A percentile compares a stretch with the other conserved stretches of the same genome.
Evolutionary conservation across 2,329 filamentous ascomycete species (phyloP).

Genomic region (Aspergillus glaucus): DNA sequence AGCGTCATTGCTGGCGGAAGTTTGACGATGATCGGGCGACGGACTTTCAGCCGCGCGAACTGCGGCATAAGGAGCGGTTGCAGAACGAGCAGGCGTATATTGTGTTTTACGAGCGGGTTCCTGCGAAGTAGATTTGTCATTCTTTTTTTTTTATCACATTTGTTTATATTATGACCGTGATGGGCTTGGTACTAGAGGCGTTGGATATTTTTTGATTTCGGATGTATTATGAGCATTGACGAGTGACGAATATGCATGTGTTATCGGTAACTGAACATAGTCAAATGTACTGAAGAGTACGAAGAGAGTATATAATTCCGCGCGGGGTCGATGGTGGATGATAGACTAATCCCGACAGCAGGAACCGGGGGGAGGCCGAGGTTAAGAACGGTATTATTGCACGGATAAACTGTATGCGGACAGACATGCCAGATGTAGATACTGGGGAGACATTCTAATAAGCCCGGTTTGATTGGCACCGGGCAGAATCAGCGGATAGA

Average conservation of each 20-base stretch:
- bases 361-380: neutral
- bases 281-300: no score
- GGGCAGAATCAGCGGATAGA: neutral
- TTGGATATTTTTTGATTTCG: neutral
- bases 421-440: neutral
- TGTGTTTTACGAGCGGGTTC: conserved; percentile 55
- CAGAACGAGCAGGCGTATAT: conserved; percentile 61
- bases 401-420: neutral
- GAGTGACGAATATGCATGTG: neutral
- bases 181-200: neutral
- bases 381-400: neutral
- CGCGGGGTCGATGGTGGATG: neutral
- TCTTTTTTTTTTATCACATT: conserved; percentile 16
- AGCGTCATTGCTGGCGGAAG: conserved; percentile 52
- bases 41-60: conserved; percentile 52
- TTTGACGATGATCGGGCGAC: conserved; percentile 54
- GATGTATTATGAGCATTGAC: neutral
- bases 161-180: conserved; percentile 1
- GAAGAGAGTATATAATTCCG: neutral
- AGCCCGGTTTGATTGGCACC: neutral
- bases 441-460: neutral
- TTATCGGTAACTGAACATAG: neutral
- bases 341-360: neutral
- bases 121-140: conserved; percentile 23
- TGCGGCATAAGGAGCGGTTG: conserved; percentile 44